Evolutionary conservation across 805 yeast species (phyloP).

Genomic region (Vanderwaltozyma verrucispora): DNA sequence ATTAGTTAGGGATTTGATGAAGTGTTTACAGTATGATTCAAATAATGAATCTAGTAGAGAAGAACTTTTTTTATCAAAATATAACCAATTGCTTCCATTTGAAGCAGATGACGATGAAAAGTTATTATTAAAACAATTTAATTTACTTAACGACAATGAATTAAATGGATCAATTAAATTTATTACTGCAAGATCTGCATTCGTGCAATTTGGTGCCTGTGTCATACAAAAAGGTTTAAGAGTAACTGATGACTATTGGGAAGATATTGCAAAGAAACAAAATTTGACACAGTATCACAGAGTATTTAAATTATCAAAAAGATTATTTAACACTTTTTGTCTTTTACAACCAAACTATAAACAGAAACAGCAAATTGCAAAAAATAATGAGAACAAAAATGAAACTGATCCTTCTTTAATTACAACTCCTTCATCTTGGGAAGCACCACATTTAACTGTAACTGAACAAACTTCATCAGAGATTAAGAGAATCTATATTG

Average conservation of each 20-base stretch:
- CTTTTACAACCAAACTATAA: slow-evolving; percentile 9
- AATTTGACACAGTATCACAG: slow-evolving; percentile 37
- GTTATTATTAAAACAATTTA: slow-evolving; percentile 27
- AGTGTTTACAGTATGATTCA: slow-evolving; percentile 25
- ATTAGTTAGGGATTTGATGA: slow-evolving; percentile 26
- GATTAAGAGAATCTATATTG: slow-evolving; percentile 15
- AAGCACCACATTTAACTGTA: slow-evolving; percentile 17
- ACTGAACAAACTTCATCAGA: slow-evolving; percentile 21
- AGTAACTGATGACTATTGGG: slow-evolving; percentile 49
- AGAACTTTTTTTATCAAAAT: slow-evolving; percentile 36
- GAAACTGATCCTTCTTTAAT: too few species aligned
- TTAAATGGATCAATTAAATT: slow-evolving; percentile 12
- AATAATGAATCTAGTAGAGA: slow-evolving; percentile 28
- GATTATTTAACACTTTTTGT: slow-evolving; percentile 5
- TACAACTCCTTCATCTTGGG: slow-evolving; percentile 5
- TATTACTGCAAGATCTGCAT: slow-evolving; percentile 37
- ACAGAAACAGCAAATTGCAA: too few species aligned
- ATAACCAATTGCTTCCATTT: slow-evolving; percentile 30
- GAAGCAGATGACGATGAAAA: slow-evolving; percentile 31
- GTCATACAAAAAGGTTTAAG: slow-evolving; percentile 36
- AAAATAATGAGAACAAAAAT: too few species aligned
- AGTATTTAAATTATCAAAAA: slow-evolving; percentile 26
- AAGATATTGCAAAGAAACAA: slow-evolving; percentile 32
- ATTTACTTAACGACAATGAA: slow-evolving; percentile 17
- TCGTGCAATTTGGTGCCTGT: slow-evolving; percentile 41